Conservation (phyloP, 2,329 filamentous ascomycete genomes). For the Clonostachys solani region DNA sequence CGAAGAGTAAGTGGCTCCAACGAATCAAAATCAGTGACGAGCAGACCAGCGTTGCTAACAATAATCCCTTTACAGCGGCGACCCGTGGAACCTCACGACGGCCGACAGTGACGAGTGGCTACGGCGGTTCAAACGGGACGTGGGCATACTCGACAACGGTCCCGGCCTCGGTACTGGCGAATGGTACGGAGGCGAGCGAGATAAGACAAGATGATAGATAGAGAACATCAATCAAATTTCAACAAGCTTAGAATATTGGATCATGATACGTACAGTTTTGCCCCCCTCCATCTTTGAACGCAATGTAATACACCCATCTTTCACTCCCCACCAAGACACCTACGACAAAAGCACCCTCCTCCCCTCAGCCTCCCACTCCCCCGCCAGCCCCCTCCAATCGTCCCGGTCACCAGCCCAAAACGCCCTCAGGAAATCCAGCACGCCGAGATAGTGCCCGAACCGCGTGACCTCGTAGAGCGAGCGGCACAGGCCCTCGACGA, state of each 20-base stretch:
- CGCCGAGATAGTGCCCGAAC: background rate
- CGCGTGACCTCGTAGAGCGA: background rate
- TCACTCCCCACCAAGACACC: no score
- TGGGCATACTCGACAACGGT: constrained; percentile 27
- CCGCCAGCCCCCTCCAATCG: background rate
- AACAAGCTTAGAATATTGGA: no score
- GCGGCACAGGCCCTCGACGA: background rate
- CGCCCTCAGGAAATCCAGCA: background rate
- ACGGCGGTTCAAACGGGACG: constrained; percentile 48
- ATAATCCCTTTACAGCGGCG: constrained; percentile 33
- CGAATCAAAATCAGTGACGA: background rate
- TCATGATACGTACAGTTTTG: no score
- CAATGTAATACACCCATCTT: no score
- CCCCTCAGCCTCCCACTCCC: no score
- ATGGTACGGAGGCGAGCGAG: no score
- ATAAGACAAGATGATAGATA: no score
- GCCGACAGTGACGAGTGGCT: constrained; percentile 56
- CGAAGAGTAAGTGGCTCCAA: constrained; percentile 14
- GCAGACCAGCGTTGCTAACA: background rate
- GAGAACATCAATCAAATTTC: no score
- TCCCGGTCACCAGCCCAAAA: background rate
- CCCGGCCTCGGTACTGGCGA: no score
- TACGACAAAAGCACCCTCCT: no score
- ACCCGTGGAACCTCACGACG: constrained; percentile 54
- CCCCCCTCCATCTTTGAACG: no score